Evolutionary conservation across 768 basidiomycete species (phyloP), one percentile per base, ranked within the genome.

Genomic region (Mycena haematopus): DNA sequence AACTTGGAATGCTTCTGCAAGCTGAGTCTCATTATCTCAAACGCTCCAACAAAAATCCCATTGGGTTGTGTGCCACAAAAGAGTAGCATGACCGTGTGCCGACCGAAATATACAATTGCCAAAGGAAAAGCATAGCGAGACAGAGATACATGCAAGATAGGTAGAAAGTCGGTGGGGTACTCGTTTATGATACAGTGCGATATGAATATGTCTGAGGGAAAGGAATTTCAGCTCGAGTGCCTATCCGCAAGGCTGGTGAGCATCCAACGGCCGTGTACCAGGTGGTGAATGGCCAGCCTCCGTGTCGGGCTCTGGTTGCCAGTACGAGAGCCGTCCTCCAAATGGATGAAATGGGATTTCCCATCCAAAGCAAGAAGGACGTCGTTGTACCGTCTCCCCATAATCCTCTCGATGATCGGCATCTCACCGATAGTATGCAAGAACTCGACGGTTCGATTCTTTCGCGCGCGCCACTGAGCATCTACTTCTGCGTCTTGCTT

Each of bases 301-400:
- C 59, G 50, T 9, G 50, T 29, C 10, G 60, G 52, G 44, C 50
- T 58, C 45, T 33, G 46, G 21, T n/a, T 52, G 27, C 54, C 58
- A 25, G 56, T 46, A 13, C 66, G 58, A 6, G 62, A 51, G 14
- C 62, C 66, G 17, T 61, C 59, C 45, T 67, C 62, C 17, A 60
- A 38, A 40, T 67, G 62, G 15, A 60, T 22, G 36, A 67, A 67
- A n/a, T 44, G 62, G 3, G 27, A 46, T 45, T 64, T 58, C 10
- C 66, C 66, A 8, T 67, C 66, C 44, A 67, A 25, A 45, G 66
- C 66, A 2, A 63, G 59, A 19, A 61, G 52, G 21, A 61, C 66
- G 47, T 67, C 66, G 47, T 58, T 64, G 51, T 63, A 63, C 56
- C 66, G 53, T 22, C 31, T 31, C 42, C 59, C 62, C 66, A 67